Evolutionary conservation across 1,284 basidiomycete genomes (phyloP), one percentile per base, ranked within the genome.

Genomic region (Cystodermella granulosa): DNA sequence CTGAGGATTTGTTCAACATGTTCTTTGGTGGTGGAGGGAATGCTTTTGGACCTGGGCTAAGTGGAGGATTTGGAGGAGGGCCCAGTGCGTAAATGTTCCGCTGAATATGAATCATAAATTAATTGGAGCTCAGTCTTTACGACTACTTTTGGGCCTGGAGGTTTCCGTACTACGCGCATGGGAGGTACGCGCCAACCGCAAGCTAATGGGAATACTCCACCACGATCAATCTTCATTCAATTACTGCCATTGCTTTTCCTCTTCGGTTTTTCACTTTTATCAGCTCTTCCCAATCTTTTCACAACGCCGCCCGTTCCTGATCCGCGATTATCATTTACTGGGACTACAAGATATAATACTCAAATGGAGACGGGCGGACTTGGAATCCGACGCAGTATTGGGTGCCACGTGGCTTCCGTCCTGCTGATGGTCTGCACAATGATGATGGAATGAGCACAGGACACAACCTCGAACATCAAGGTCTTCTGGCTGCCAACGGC

Each of bases 1-100:
- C 95, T 1, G 92, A 97, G 67, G 95, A 98, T 53, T 63, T 98
- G 45, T 98, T 98, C 76, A 95, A 97, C 62, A 94, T 96, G 89
- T 98, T 98, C 80, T 98, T 98, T 63, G 93, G 91, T 18, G 85
- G 86, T 16, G 83, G 66, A 24, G 77, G 78, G 45, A 71, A 74
- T 39, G 66, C 62, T 3, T 69, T 68, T 43, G 65, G 64, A 31
- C 70, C 74, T 50, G 71, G 68, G 20, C 69, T 70, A 42, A 60
- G 75, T 5, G 76, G 76, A 24, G 77, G 79, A 3, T 70, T 70
- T 42, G 65, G 78, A 16, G 79, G 79, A 22, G 79, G 80, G 3
- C 77, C 80, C 43, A 71, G 81, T 80, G 58, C 47, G 68, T 67
- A 3, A 47, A 49, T 17, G 11, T 43, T 43, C 41, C n/a, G n/a